A percentile compares a stretch with the other conserved stretches of the same genome.
Evolutionary conservation across 768 basidiomycete genomes (phyloP).

Genomic region (Auriscalpium microsporum): DNA sequence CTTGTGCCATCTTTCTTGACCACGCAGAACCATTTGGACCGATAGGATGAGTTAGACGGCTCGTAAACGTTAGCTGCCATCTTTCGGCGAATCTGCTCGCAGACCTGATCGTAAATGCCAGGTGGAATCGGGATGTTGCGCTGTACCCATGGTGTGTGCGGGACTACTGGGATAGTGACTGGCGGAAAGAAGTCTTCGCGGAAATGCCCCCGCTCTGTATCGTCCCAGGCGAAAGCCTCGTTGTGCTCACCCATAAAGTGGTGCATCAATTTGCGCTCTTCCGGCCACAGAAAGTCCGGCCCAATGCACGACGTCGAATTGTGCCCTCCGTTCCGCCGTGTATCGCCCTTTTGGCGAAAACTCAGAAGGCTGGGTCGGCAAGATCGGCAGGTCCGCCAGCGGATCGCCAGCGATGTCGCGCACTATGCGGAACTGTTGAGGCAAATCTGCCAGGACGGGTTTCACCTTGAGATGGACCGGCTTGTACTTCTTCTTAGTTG

Average conservation of each 20-base stretch:
- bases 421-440: constrained; percentile 14
- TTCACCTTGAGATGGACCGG: not conserved
- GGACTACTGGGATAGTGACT: constrained; percentile 26
- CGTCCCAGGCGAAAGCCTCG: constrained; percentile 31
- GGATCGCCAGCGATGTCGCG: constrained; percentile 13
- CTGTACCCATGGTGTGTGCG: constrained; percentile 20
- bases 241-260: constrained; percentile 27
- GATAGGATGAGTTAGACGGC: constrained; percentile 17
- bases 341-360: constrained; percentile 7
- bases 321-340: constrained; percentile 10
- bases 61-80: constrained; percentile 28
- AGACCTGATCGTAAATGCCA: constrained; percentile 18
- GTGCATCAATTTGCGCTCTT: constrained; percentile 25
- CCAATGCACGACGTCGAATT: constrained; percentile 7
- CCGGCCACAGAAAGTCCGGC: constrained; percentile 25
- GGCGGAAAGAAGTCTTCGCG: constrained; percentile 21
- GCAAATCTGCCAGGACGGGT: constrained; percentile 14
- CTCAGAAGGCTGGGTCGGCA: constrained; percentile 7
- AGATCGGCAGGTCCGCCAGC: constrained; percentile 3
- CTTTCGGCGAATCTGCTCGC: constrained; percentile 26
- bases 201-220: constrained; percentile 28
- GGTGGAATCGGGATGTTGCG: constrained; percentile 15
- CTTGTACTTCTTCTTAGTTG: too few species aligned
- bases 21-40: constrained; percentile 18
- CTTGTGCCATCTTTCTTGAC: constrained; percentile 16